Percentiles rank a stretch among this genome's conserved stretches.
These are phyloP conservation scores for Candida smagusa DNA, from an alignment of 1,139 yeast genomes.

Conservation along the genomic window DNA sequence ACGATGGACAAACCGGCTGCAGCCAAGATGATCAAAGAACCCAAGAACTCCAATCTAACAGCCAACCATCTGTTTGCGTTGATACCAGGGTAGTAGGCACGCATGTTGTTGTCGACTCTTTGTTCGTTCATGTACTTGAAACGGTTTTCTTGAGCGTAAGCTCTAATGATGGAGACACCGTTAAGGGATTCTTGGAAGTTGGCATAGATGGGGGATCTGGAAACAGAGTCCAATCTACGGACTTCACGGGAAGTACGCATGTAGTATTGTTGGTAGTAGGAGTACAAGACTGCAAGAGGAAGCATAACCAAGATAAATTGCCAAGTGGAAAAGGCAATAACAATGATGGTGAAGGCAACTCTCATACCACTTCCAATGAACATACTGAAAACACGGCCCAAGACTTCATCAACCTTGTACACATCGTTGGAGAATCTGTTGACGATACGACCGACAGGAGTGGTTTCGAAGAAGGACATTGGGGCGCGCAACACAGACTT, in stretches of 20 bases:
- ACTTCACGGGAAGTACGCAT: conserved; percentile 88
- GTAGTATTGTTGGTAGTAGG: conserved; percentile 86
- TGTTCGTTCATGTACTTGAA: conserved; percentile 71
- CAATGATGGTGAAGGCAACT: conserved; percentile 79
- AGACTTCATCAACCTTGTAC: conserved; percentile 83
- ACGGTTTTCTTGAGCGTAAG: conserved; percentile 73
- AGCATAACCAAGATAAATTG: conserved; percentile 67
- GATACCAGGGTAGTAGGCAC: conserved; percentile 91
- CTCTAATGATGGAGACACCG: conserved; percentile 88
- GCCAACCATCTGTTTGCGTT: conserved; percentile 97
- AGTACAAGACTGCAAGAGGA: conserved; percentile 71
- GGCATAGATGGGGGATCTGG: conserved; percentile 91
- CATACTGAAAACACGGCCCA: conserved; percentile 81
- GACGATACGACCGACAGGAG: conserved; percentile 91
- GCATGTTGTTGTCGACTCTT: conserved; percentile 80
- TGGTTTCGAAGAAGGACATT: conserved; percentile 95
- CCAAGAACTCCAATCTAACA: conserved; percentile 84
- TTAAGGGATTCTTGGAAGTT: conserved; percentile 94
- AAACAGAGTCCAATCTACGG: conserved; percentile 90
- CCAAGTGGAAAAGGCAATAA: conserved; percentile 87
- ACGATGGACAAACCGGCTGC: conserved; percentile 80
- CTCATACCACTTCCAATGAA: conserved; percentile 70
- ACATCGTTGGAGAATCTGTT: conserved; percentile 94
- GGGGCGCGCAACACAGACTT: conserved; percentile 83
- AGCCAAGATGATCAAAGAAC: conserved; percentile 80